phyloP scores from a whole-genome alignment of 495 filamentous ascomycete genomes.

The Aspergillus coremiiformis region DNA sequence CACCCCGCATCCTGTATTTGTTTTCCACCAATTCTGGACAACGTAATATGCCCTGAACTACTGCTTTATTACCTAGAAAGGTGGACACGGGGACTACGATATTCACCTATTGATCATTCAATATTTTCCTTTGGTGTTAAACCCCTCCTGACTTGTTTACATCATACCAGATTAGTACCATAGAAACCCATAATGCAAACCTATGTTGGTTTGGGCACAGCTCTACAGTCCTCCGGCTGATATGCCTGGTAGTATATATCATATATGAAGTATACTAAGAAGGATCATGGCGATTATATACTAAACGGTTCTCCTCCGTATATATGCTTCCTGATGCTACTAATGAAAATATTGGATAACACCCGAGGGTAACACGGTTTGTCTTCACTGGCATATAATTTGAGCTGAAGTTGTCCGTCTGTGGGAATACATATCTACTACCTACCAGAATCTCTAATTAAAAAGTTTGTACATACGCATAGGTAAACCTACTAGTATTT shows the following conservation, averaged over 20 bases:
- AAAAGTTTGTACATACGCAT: neutral
- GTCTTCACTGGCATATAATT: too few relatives aligned
- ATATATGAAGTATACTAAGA: too few relatives aligned
- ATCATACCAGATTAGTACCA: neutral
- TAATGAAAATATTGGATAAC: neutral
- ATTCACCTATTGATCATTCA: too few relatives aligned
- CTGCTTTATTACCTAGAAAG: neutral
- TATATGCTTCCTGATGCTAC: neutral
- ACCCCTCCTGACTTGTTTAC: neutral
- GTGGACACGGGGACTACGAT: neutral
- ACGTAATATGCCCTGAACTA: neutral
- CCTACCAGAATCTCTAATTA: neutral
- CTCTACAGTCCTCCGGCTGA: too few relatives aligned
- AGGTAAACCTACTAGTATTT: neutral
- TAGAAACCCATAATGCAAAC: too few relatives aligned
- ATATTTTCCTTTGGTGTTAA: neutral
- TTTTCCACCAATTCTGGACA: neutral
- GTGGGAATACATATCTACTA: neutral
- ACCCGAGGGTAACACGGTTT: too few relatives aligned
- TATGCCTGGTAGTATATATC: too few relatives aligned
- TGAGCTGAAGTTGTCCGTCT: neutral
- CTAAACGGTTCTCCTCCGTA: neutral
- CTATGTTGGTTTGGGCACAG: neutral
- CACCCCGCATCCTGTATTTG: neutral
- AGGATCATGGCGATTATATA: neutral